Conservation (phyloP, 768 basidiomycete genomes). For the Dentipellis fragilis region DNA sequence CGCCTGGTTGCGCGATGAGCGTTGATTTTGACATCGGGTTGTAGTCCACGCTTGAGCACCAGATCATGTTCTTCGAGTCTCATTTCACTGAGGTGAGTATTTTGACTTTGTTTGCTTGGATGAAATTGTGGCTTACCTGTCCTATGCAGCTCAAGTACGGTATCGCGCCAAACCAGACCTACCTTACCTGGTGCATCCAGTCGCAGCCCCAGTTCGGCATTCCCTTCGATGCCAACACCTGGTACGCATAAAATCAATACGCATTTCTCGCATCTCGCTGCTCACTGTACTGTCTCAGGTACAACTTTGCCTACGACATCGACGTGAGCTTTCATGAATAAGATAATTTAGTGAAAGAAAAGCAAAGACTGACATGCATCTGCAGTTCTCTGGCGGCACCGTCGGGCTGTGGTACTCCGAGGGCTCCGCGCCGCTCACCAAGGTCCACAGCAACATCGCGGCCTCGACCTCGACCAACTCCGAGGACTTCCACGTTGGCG, state of each 20-base stretch:
- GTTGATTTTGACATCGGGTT: not conserved
- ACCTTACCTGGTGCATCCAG: constrained; percentile 44
- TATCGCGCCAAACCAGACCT: constrained; percentile 35
- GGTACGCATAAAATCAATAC: constrained; percentile 21
- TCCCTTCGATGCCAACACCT: constrained; percentile 39
- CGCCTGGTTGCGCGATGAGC: not conserved
- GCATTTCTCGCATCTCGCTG: not conserved
- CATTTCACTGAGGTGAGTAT: constrained; percentile 46
- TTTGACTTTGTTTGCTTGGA: not conserved
- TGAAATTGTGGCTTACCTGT: too few species aligned
- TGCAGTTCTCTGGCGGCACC: constrained; percentile 39
- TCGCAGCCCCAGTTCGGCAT: constrained; percentile 39
- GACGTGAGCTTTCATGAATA: constrained; percentile 27
- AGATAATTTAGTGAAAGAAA: not conserved
- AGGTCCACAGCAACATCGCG: constrained; percentile 37
- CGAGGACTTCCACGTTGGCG: constrained; percentile 52
- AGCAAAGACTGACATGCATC: not conserved
- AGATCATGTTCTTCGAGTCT: constrained; percentile 53
- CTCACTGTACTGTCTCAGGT: not conserved
- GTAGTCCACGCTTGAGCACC: constrained; percentile 46
- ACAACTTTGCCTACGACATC: constrained; percentile 61
- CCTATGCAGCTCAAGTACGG: constrained; percentile 44
- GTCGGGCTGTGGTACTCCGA: constrained; percentile 53
- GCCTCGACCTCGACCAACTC: constrained; percentile 49
- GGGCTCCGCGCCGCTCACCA: constrained; percentile 33